These are phyloP conservation scores for Phytopythium sindhum DNA, from an alignment of 352 stramenopile genomes.

Conservation along the genomic window DNA sequence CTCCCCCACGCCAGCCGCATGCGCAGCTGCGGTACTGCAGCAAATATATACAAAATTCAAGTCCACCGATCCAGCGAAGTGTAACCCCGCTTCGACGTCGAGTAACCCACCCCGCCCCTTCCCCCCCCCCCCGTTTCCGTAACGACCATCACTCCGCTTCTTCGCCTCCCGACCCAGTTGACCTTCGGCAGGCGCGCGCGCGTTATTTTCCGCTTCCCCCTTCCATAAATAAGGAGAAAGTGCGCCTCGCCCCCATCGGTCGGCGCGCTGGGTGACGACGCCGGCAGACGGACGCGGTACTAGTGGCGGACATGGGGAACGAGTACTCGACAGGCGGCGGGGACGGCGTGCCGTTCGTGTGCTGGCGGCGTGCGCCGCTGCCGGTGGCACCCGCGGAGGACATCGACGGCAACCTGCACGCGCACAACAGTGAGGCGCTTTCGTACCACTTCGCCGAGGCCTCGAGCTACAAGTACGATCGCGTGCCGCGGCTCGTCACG, in stretches of 20 bases:
- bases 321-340: slow-evolving; percentile 42
- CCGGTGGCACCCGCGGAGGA: slow-evolving; percentile 12
- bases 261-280: neutral
- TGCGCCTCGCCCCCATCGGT: neutral
- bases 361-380: slow-evolving; percentile 37
- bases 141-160: neutral
- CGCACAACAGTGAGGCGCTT: slow-evolving; percentile 19
- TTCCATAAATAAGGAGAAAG: slow-evolving; percentile 3
- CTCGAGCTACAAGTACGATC: slow-evolving; percentile 80
- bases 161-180: neutral
- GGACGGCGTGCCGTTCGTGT: slow-evolving; percentile 70
- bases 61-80: neutral
- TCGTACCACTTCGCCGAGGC: slow-evolving; percentile 81
- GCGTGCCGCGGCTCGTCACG: slow-evolving; percentile 42
- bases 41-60: neutral
- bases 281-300: neutral
- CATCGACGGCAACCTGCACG: slow-evolving; percentile 26
- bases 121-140: neutral
- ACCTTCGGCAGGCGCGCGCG: neutral
- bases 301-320: slow-evolving; percentile 36
- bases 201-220: neutral
- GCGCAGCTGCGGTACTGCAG: neutral
- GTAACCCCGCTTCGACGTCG: neutral
- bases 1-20: too few relatives aligned
- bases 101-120: neutral